These are phyloP conservation scores for Aspergillus avenaceus DNA, from an alignment of 495 filamentous ascomycete genomes.

Conservation along the genomic window DNA sequence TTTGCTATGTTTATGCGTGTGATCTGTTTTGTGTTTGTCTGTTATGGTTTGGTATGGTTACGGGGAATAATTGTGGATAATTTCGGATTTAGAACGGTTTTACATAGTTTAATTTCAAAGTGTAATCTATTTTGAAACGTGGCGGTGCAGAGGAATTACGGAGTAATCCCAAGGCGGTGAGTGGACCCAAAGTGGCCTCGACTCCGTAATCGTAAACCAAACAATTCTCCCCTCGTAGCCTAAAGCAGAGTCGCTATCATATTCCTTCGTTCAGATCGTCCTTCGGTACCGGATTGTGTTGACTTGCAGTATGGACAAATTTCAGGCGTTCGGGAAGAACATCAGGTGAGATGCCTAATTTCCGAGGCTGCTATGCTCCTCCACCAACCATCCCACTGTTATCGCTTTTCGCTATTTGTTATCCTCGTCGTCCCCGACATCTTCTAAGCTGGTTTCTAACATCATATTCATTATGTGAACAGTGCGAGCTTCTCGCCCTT, in stretches of 20 bases:
- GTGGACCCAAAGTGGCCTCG: slow-evolving; percentile 5
- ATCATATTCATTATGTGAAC: slow-evolving; percentile 14
- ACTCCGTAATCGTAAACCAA: background rate
- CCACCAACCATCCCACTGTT: background rate
- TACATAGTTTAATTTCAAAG: background rate
- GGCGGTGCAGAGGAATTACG: slow-evolving; percentile 21
- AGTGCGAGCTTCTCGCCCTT: slow-evolving; percentile 81
- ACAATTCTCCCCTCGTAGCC: background rate
- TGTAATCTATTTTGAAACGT: slow-evolving; percentile 16
- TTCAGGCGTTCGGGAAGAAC: slow-evolving; percentile 73
- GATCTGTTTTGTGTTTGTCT: too few relatives aligned
- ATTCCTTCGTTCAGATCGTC: background rate
- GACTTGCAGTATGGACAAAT: slow-evolving; percentile 56
- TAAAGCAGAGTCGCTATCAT: background rate
- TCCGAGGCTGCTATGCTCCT: slow-evolving; percentile 2
- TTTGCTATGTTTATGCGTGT: too few relatives aligned
- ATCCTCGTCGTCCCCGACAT: background rate
- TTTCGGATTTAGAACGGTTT: too few relatives aligned
- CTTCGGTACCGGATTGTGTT: background rate
- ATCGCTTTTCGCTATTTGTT: background rate
- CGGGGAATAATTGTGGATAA: too few relatives aligned
- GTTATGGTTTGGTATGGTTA: too few relatives aligned
- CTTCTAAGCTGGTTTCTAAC: slow-evolving; percentile 25
- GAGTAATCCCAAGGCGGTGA: slow-evolving; percentile 15
- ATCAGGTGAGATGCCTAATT: slow-evolving; percentile 48